These are phyloP conservation scores for Solanum raphanifolium DNA, from an alignment of 257 asterid species.

Conservation along the genomic window DNA sequence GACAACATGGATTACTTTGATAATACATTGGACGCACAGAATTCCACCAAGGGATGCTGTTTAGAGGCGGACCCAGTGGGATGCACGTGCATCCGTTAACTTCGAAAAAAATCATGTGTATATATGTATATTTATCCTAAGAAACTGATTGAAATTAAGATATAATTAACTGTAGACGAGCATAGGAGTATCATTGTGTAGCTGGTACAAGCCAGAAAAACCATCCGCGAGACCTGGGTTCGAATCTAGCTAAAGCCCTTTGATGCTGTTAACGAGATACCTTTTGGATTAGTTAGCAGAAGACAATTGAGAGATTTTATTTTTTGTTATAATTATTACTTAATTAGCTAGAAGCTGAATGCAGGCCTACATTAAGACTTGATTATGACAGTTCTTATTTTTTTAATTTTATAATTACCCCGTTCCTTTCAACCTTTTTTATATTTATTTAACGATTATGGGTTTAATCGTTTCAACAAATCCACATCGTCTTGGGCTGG, in stretches of 20 bases:
- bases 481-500: neutral
- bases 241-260: neutral
- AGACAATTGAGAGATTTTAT: neutral
- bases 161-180: too few species aligned
- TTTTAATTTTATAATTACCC: neutral
- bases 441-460: neutral
- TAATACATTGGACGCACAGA: neutral
- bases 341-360: neutral
- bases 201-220: too few species aligned
- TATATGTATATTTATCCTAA: too few species aligned
- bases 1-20: neutral
- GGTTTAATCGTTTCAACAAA: neutral
- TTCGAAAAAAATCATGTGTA: too few species aligned
- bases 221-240: accelerated
- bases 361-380: neutral
- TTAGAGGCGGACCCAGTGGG: neutral
- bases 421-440: neutral
- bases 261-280: neutral
- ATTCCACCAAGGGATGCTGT: neutral
- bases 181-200: too few species aligned
- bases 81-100: too few species aligned
- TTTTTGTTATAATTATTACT: neutral
- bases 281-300: neutral
- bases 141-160: accelerated
- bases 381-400: neutral